Evolutionary conservation across 192 early-diverging fungal species (phyloP), one percentile per base, ranked within the genome.

Genomic region (Coemansia sp.): DNA sequence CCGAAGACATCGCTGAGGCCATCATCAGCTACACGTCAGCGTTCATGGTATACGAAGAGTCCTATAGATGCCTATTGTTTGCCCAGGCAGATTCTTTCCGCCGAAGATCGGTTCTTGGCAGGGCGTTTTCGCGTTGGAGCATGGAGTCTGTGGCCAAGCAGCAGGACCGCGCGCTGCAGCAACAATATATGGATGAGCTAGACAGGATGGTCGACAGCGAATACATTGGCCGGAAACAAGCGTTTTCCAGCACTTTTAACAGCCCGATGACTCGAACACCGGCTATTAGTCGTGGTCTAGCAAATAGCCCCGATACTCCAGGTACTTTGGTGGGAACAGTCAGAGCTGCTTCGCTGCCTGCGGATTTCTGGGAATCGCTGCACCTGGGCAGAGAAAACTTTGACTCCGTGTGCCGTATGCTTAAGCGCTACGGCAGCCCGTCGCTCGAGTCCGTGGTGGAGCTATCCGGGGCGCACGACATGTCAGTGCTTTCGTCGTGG

Each of bases 331-430:
- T 4, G 16, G 48, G 14, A 38, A 22, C 52, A 22, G 1, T 10
- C 8, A 32, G 7, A 5, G 29, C 49, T 48, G 29, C 36, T 18
- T 25, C 30, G 60, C 58, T 14, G 18, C 54, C 59, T 4, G 11
- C 57, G 4, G 73, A 65, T 5, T 81, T 81, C 58, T 81, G 78
- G 78, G 73, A 81, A n/a, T 81, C 78, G 20, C 34, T 30, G n/a
- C 67, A 75, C 7, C 31, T 81, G 55, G 78, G 78, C 17, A 66
- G 67, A 31, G 73, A 69, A 20, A 64, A 70, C 11, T 72, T 81
- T 34, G 70, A 63, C 7, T 31, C 60, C 20, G 50, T 76, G 1
- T 36, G 64, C 40, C 49, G 58, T 2, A 64, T 61, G 3, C 49
- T 81, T 28, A 52, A 50, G 56, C 59, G 63, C 29, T 69, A 63